A percentile compares a stretch with the other conserved stretches of the same genome.
These are phyloP conservation scores for Pezicula radicicola DNA, from an alignment of 2,329 filamentous ascomycete genomes.

Conservation along the genomic window DNA sequence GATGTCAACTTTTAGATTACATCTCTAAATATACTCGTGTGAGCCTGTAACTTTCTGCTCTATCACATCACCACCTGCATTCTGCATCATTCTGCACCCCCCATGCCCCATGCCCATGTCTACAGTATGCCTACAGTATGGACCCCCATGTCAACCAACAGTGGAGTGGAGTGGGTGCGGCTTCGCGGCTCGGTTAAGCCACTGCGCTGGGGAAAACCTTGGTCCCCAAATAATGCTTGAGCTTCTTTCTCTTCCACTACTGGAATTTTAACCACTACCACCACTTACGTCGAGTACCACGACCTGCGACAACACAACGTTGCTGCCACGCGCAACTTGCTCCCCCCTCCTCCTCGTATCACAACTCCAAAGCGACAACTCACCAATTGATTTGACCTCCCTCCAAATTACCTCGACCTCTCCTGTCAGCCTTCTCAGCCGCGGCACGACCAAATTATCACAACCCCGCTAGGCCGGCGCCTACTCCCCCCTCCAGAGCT, in stretches of 20 bases:
- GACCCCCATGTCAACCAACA: no score
- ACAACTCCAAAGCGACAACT: no score
- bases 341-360: not conserved
- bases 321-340: conserved; percentile 16
- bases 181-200: no score
- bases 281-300: no score
- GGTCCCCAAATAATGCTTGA: no score
- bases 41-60: not conserved
- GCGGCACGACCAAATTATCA: not conserved
- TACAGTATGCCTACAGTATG: no score
- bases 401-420: not conserved
- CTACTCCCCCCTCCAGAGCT: not conserved
- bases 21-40: not conserved
- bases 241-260: no score
- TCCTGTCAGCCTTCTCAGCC: not conserved
- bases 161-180: no score
- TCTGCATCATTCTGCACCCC: no score
- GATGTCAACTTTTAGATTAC: not conserved
- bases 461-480: not conserved
- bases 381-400: not conserved
- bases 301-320: conserved; percentile 7
- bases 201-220: no score
- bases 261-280: no score
- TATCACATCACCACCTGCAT: not conserved
- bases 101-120: no score